Evolutionary conservation across 2,329 filamentous ascomycete genomes (phyloP).

Genomic region (Sclerotinia sclerotiorum): DNA sequence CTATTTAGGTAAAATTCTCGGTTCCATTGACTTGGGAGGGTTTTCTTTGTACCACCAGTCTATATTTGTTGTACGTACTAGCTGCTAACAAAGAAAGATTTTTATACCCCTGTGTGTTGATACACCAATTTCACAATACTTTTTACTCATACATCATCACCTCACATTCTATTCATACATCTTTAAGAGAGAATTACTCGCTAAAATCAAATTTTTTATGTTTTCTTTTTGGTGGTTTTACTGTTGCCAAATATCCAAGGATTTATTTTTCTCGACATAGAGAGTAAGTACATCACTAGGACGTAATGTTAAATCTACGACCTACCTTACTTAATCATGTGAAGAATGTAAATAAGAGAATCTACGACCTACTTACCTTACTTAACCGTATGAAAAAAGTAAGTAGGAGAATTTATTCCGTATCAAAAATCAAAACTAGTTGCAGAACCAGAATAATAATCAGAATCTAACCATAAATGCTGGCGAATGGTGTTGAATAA

Average conservation of each 20-base stretch:
- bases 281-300: background rate
- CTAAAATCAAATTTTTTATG: background rate
- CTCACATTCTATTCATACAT: background rate
- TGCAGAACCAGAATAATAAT: background rate
- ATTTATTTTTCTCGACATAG: background rate
- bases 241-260: background rate
- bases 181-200: background rate
- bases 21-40: too few species aligned
- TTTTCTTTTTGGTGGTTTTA: background rate
- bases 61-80: too few species aligned
- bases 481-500: background rate
- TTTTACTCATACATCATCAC: background rate
- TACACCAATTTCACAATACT: too few species aligned
- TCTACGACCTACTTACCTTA: constrained; percentile 4
- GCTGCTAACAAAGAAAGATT: too few species aligned
- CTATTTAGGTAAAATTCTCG: too few species aligned
- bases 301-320: background rate
- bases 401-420: background rate
- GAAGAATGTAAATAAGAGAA: background rate
- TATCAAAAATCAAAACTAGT: background rate
- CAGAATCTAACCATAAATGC: background rate
- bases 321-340: constrained; percentile 7
- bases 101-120: too few species aligned
- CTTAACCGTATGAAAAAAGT: background rate
- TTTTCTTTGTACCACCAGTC: too few species aligned